A percentile compares a stretch with the other conserved stretches of the same genome.
phyloP scores from a whole-genome alignment of 495 filamentous ascomycete genomes.

The Immersiella caudata region DNA sequence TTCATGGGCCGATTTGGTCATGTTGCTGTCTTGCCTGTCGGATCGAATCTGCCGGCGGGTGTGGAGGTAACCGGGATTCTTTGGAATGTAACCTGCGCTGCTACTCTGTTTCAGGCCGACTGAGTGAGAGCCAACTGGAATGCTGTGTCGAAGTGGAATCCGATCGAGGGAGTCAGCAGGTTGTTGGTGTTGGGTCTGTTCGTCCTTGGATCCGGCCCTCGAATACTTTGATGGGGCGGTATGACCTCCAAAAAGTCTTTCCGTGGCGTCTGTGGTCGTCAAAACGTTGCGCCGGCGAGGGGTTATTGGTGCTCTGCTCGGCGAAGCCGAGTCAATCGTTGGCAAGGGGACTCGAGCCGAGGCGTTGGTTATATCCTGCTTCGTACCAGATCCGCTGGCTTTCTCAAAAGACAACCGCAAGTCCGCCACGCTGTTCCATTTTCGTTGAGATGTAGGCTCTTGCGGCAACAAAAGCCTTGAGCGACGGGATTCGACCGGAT shows the following conservation, averaged over 20 bases:
- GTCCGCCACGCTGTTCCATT: slow-evolving; percentile 41
- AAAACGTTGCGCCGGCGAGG: not conserved
- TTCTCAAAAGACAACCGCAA: slow-evolving; percentile 41
- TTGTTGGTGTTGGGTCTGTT: not conserved
- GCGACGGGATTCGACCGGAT: not conserved
- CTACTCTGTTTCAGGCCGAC: not conserved
- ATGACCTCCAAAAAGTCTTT: not conserved
- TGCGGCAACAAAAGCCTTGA: not conserved
- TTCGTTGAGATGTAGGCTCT: slow-evolving; percentile 21
- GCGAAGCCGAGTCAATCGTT: not conserved
- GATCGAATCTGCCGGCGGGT: not conserved
- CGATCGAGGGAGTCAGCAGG: not conserved
- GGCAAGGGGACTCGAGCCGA: not conserved
- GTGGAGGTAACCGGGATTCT: not conserved
- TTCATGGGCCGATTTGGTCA: not conserved
- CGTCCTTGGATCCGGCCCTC: not conserved
- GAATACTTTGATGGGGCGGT: not conserved
- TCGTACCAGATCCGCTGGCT: not conserved
- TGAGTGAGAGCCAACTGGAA: not conserved
- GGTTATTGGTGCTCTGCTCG: not conserved
- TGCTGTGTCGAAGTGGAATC: not conserved
- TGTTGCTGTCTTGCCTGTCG: slow-evolving; percentile 1
- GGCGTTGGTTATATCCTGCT: not conserved
- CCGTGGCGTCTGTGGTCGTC: not conserved
- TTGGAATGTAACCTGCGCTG: not conserved